phyloP scores from a whole-genome alignment of 164 flowering plant genomes.

The Annona squamosa region DNA sequence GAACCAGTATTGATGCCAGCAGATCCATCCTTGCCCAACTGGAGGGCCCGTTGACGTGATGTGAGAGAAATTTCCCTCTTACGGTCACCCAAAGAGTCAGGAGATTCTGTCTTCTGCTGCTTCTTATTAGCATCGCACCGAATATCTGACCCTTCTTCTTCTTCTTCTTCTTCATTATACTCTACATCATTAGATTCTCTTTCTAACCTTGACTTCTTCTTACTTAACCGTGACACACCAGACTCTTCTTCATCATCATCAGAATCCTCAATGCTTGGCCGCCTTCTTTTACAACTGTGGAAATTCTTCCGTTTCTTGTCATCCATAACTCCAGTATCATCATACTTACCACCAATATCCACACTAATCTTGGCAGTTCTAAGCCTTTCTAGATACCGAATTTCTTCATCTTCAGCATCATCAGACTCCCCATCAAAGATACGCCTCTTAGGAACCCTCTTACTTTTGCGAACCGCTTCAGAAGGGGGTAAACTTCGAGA shows the following conservation, averaged over 20 bases:
- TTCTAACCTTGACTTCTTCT: constrained; percentile 6
- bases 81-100: constrained; percentile 5
- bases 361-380: not conserved
- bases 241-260: constrained; percentile 6
- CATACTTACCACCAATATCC: constrained; percentile 3
- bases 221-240: not conserved
- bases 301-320: constrained; percentile 4
- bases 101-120: constrained; percentile 6
- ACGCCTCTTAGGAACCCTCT: constrained; percentile 18
- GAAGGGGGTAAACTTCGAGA: not conserved
- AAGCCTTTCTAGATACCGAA: constrained; percentile 5
- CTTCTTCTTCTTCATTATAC: constrained; percentile 3
- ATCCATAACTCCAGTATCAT: not conserved
- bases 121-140: constrained; percentile 5
- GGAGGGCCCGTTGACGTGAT: constrained; percentile 17
- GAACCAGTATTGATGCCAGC: not conserved
- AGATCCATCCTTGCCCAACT: constrained; percentile 8
- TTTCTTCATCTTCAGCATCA: constrained; percentile 8
- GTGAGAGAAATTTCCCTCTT: constrained; percentile 16
- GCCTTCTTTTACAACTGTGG: constrained; percentile 1
- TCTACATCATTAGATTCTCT: constrained; percentile 1
- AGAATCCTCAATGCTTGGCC: not conserved
- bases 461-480: constrained; percentile 15
- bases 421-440: constrained; percentile 11
- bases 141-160: constrained; percentile 6